These are phyloP conservation scores for Capillidium heterosporum DNA, from an alignment of 371 early-diverging fungal species.

Conservation along the genomic window DNA sequence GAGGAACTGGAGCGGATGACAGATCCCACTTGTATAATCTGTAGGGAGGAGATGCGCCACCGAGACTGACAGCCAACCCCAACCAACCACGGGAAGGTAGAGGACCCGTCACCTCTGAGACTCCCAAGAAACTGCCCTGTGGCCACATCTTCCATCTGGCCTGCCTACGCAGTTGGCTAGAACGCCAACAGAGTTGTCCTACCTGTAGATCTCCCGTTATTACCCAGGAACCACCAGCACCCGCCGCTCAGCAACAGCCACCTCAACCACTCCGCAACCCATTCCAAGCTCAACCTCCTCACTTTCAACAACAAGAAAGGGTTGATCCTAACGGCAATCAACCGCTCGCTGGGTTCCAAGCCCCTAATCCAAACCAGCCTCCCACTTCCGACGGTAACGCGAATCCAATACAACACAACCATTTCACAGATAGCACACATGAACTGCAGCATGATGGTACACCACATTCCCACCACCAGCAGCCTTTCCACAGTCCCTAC, in stretches of 20 bases:
- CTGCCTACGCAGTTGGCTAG: slow-evolving; percentile 96
- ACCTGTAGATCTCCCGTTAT: slow-evolving; percentile 56
- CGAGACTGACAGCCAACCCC: background rate
- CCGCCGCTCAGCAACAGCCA: background rate
- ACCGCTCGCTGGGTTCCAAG: too few species aligned
- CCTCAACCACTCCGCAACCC: too few species aligned
- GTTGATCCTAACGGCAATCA: too few species aligned
- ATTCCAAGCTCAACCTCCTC: too few species aligned
- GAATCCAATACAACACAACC: too few species aligned
- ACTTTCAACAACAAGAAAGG: too few species aligned
- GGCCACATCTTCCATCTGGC: slow-evolving; percentile 96
- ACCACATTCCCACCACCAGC: too few species aligned
- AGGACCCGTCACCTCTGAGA: slow-evolving; percentile 24
- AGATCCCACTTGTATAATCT: slow-evolving; percentile 88
- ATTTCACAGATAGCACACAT: too few species aligned
- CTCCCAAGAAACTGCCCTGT: slow-evolving; percentile 89
- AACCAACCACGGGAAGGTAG: slow-evolving; percentile 6
- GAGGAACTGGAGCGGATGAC: slow-evolving; percentile 57
- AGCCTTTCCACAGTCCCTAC: too few species aligned
- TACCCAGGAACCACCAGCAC: background rate
- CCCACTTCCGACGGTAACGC: too few species aligned
- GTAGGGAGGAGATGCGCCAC: slow-evolving; percentile 81
- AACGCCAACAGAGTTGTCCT: slow-evolving; percentile 96
- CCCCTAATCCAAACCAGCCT: too few species aligned
- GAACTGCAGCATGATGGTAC: too few species aligned